Conservation (phyloP, 139 green algal genomes). For the Trebouxia sp. region DNA sequence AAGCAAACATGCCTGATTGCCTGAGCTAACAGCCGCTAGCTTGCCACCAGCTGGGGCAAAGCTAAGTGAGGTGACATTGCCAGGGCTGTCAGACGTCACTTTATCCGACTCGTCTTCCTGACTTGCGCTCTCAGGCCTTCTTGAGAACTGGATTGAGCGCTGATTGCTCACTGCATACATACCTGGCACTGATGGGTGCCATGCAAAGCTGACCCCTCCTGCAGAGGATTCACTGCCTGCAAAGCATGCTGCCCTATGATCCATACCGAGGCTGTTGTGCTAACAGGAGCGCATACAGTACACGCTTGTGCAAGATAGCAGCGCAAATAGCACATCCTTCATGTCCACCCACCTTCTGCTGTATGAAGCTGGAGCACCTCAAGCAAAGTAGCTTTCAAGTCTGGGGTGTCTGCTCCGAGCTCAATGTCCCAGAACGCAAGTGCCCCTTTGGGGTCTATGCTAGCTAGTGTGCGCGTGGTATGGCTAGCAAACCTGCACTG, state of each 20-base stretch:
- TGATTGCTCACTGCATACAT: too few relatives aligned
- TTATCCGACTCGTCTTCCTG: too few relatives aligned
- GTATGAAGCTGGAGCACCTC: not conserved
- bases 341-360: not conserved
- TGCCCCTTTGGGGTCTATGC: not conserved
- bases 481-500: not conserved
- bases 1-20: not conserved
- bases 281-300: too few relatives aligned
- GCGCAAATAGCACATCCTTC: not conserved
- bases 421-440: constrained; percentile 7
- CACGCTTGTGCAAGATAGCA: too few relatives aligned
- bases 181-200: too few relatives aligned
- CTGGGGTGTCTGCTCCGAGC: not conserved
- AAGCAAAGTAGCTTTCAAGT: not conserved
- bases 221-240: too few relatives aligned
- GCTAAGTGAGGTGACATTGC: not conserved
- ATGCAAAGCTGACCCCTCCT: too few relatives aligned
- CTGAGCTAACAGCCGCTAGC: constrained; percentile 52
- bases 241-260: too few relatives aligned
- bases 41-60: constrained; percentile 44
- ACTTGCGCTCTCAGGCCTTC: too few relatives aligned
- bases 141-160: too few relatives aligned
- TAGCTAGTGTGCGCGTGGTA: not conserved
- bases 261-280: too few relatives aligned
- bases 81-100: not conserved